Percentiles rank a stretch among this genome's conserved stretches.
phyloP scores from a whole-genome alignment of 2,329 filamentous ascomycete genomes.

The Daldinia eschscholtzii region DNA sequence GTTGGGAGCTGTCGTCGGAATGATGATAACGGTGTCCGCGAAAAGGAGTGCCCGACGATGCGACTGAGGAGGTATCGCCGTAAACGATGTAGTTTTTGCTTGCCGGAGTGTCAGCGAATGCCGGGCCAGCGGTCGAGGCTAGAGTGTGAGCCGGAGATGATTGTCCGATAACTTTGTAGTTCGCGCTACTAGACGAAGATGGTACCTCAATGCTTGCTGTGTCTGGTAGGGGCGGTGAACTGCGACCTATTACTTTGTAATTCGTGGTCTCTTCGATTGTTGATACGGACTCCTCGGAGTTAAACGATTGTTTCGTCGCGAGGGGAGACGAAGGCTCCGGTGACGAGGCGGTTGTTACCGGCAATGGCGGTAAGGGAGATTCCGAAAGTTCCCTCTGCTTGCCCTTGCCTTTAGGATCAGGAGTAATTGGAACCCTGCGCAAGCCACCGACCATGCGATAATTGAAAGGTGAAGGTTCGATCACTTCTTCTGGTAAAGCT shows the following conservation, averaged over 20 bases:
- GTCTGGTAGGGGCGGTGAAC: constrained; percentile 57
- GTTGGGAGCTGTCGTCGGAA: constrained; percentile 54
- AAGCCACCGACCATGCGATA: constrained; percentile 68
- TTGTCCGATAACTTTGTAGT: constrained; percentile 65
- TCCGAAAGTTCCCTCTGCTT: constrained; percentile 57
- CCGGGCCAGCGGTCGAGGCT: constrained; percentile 54
- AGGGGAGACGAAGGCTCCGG: constrained; percentile 44
- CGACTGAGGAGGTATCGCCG: constrained; percentile 57
- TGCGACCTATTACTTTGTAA: constrained; percentile 66
- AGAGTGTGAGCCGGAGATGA: constrained; percentile 62
- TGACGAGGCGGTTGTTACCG: constrained; percentile 46
- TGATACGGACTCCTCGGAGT: constrained; percentile 57
- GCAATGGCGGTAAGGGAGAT: constrained; percentile 51
- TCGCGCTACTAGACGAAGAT: constrained; percentile 60
- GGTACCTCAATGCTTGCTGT: constrained; percentile 58
- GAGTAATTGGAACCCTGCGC: constrained; percentile 63
- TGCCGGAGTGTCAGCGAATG: constrained; percentile 52
- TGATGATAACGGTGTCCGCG: constrained; percentile 47
- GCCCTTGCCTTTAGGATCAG: constrained; percentile 54
- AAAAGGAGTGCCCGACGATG: constrained; percentile 54
- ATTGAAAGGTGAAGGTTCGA: constrained; percentile 60
- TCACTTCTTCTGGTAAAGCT: constrained; percentile 54
- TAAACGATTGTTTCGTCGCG: constrained; percentile 55
- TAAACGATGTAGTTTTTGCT: constrained; percentile 67
- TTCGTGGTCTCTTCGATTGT: constrained; percentile 64